Conservation (phyloP, 2,329 filamentous ascomycete genomes). For the Paracorniculantispora psalliotae region DNA sequence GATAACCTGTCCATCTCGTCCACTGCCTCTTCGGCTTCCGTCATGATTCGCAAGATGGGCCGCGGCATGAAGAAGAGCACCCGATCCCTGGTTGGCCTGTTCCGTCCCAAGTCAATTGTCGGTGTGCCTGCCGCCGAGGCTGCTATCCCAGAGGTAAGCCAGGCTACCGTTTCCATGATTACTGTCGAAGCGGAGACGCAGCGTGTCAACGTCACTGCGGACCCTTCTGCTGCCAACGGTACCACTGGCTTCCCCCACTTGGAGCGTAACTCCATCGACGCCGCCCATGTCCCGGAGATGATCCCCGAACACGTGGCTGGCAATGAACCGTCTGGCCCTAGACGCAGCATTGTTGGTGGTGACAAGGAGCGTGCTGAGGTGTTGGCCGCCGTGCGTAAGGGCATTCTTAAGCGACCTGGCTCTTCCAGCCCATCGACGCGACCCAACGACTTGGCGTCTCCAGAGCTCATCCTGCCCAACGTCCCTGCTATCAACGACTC, state of each 20-base stretch:
- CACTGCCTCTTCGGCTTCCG: constrained; percentile 81
- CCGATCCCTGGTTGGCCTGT: constrained; percentile 86
- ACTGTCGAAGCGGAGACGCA: constrained; percentile 54
- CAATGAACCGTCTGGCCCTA: constrained; percentile 57
- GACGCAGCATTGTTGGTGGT: constrained; percentile 87
- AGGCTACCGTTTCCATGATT: constrained; percentile 89
- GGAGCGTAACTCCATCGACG: constrained; percentile 76
- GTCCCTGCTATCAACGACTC: constrained; percentile 67
- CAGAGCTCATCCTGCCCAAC: constrained; percentile 53
- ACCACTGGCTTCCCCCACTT: constrained; percentile 80
- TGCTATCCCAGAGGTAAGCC: constrained; percentile 60
- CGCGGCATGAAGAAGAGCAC: constrained; percentile 95
- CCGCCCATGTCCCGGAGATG: constrained; percentile 42
- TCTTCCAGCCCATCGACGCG: constrained; percentile 64
- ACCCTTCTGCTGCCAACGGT: constrained; percentile 61
- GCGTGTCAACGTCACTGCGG: constrained; percentile 47
- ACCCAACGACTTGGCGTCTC: constrained; percentile 49
- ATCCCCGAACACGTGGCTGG: constrained; percentile 48
- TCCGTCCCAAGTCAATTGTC: constrained; percentile 87
- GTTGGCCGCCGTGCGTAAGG: constrained; percentile 86
- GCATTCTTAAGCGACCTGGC: constrained; percentile 78
- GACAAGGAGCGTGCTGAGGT: constrained; percentile 89
- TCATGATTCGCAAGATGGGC: constrained; percentile 98
- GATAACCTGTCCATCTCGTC: constrained; percentile 92
- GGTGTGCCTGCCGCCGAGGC: constrained; percentile 70